Evolutionary conservation across 768 basidiomycete genomes (phyloP), one percentile per base, ranked within the genome.

Genomic region (Lactarius tabidus): DNA sequence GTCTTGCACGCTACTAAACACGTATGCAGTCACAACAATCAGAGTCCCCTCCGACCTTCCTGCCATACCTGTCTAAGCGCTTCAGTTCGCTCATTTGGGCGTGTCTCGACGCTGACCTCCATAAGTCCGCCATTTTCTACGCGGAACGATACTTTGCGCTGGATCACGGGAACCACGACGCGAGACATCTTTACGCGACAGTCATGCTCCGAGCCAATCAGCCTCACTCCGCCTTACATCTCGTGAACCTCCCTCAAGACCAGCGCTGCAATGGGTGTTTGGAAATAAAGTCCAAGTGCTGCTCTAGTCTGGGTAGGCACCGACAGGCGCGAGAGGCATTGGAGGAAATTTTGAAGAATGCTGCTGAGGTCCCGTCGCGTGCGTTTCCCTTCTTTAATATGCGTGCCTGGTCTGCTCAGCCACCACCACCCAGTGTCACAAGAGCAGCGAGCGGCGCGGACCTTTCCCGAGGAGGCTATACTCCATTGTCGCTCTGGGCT

Each of bases 71-170:
- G 72, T 80, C 81, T 57, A 84, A 85, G 75, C 88, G 89, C 69
- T 88, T 90, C 73, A 83, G 83, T 69, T 78, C 83, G 59, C 80
- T 94, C 67, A 81, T 93, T 71, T 93, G 91, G 91, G 85, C 85
- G 70, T 92, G 86, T 77, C 86, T 94, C 64, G 92, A 94, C 78
- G 82, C 85, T 61, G 89, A 89, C 71, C 85, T 94, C 53, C 80
- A 84, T 70, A 84, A 82, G 75, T 87, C 91, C 15, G 93, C 93
- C 45, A 83, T 92, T 54, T 96, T 96, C 79, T 91, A 91, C 78
- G 91, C 93, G 39, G 94, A 95, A 77, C 79, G 91, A 68, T 91
- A 91, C 74, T 89, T 82, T 74, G 83, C 85, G 45, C 77, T 91
- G 75, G 87, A 90, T 75, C 79, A 81, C 66, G 74, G 79, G 35